Base-by-base conservation (phyloP, 2,329 filamentous ascomycete species). In the Arthrobotrys entomopaga region DNA sequence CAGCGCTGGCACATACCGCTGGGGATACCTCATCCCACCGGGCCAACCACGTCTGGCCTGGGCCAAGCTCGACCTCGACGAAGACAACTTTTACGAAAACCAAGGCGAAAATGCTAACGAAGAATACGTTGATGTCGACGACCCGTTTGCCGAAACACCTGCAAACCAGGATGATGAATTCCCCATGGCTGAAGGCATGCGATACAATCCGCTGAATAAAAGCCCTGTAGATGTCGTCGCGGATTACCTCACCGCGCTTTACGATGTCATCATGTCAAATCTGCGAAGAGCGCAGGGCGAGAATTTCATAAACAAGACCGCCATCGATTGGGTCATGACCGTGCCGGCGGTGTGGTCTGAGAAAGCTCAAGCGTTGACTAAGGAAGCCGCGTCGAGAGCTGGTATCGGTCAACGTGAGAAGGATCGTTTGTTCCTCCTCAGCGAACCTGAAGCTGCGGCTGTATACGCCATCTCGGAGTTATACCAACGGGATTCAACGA, bases 331-430 rank as follows among this genome's bases (percentile, higher is more conserved):
- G 69, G 83, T 87, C 49, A 80, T 88, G 29, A 87, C 86, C 0
- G 86, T 88, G 0, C 86, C 86, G 0, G 86, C 86, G 2, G 85
- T 88, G 6, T 88, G 86, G 86, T 85, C 84, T 26, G 85, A 87
- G 50, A 81, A 81, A 4, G 85, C 86, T 24, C 87, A 86, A 60
- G 81, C 85, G 38, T 82, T 83, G 40, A 87, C 85, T 0, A 80
- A 81, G 52, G 80, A 82, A 57, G 84, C 84, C 13, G 84, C 78
- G 10, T 76, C 78, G 26, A 61, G 76, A 20, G 78, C 78, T 22
- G 78, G 78, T 49, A 98, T 97, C 85, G 86, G 98, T 65, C 77
- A 57, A 56, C 58, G 56, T n/a, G 59, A 72, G 59, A 78, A 54
- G 66, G 78, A 56, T 24, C 66, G 42, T 3, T 73, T 77, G 26